A percentile compares a stretch with the other conserved stretches of the same genome.
Conservation (phyloP, 2,329 filamentous ascomycete species). For the Tolypocladium capitatum region DNA sequence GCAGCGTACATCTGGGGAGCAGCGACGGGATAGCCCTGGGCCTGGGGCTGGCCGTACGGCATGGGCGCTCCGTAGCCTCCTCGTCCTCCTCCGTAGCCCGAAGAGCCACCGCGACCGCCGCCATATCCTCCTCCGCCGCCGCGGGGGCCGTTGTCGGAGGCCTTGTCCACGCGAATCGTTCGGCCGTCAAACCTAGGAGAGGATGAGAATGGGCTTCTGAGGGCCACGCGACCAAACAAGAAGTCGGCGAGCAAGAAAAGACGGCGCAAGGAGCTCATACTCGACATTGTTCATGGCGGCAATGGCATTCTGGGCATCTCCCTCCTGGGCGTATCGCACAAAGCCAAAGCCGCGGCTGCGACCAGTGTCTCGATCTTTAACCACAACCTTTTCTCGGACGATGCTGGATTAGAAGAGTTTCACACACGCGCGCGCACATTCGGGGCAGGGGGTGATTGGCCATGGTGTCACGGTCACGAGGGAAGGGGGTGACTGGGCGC, state of each 20-base stretch:
- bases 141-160: slow-evolving; percentile 63
- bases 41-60: slow-evolving; percentile 23
- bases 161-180: slow-evolving; percentile 89
- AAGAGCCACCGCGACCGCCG: slow-evolving; percentile 23
- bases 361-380: slow-evolving; percentile 93
- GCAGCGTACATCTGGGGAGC: slow-evolving; percentile 22
- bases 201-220: slow-evolving; percentile 2
- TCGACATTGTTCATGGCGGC: slow-evolving; percentile 75
- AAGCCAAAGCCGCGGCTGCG: slow-evolving; percentile 97
- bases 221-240: background rate
- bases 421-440: slow-evolving; percentile 5
- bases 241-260: slow-evolving; percentile 7
- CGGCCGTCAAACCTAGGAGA: slow-evolving; percentile 73
- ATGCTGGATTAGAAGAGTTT: slow-evolving; percentile 7
- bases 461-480: background rate
- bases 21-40: slow-evolving; percentile 20
- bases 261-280: slow-evolving; percentile 38
- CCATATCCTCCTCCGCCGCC: slow-evolving; percentile 22
- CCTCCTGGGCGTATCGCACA: slow-evolving; percentile 71
- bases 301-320: slow-evolving; percentile 67
- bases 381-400: slow-evolving; percentile 57
- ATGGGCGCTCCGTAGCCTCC: slow-evolving; percentile 31
- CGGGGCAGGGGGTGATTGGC: background rate
- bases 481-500: background rate
- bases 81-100: slow-evolving; percentile 28